Evolutionary conservation across 2,329 filamentous ascomycete genomes (phyloP), one percentile per base, ranked within the genome.

Genomic region (Cephalotrichum gorgonifer): DNA sequence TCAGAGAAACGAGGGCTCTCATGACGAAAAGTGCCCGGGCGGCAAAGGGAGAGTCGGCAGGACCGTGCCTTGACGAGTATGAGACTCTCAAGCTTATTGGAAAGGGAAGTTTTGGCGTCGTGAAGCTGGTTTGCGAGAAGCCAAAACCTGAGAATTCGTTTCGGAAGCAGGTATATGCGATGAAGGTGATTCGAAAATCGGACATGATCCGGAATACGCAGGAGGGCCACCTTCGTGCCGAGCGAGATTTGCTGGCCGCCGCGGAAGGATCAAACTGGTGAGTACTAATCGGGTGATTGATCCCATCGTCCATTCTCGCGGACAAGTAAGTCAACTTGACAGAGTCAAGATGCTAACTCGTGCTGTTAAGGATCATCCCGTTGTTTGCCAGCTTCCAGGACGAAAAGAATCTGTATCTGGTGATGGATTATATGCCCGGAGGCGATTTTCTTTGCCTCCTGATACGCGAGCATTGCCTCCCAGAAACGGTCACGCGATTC

Each of bases 341-440:
- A 56, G 27, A 35, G 35, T 26, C 12, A 39, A 39, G 35, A 9
- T 39, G 17, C n/a, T 39, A 22, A 39, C 17, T 20, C 9, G 7
- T 9, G 6, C 12, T 41, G 2, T 46, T 2, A 44, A 83, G 79
- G 91, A 82, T 95, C 43, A 87, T 97, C 2, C 87, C 90, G 1
- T 71, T 98, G 31, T 77, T 95, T 46, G 76, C 87, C 45, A 93
- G 88, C 59, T 97, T 97, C 55, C 88, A 97, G 63, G 93, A 97
- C 62, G 71, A 78, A 31, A 76, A 78, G 39, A 88, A 87, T 57
- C 73, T 98, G 6, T 97, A 97, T 58, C 78, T 98, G 6, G 86
- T 96, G 47, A 96, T 97, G 89, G 90, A 97, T 52, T 98, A 95
- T 61, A 96, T 96, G 88, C 85, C 94, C 2, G 93, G 91, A 0